These are phyloP conservation scores for Candida michaelii DNA, from an alignment of 805 yeast genomes.

Conservation along the genomic window DNA sequence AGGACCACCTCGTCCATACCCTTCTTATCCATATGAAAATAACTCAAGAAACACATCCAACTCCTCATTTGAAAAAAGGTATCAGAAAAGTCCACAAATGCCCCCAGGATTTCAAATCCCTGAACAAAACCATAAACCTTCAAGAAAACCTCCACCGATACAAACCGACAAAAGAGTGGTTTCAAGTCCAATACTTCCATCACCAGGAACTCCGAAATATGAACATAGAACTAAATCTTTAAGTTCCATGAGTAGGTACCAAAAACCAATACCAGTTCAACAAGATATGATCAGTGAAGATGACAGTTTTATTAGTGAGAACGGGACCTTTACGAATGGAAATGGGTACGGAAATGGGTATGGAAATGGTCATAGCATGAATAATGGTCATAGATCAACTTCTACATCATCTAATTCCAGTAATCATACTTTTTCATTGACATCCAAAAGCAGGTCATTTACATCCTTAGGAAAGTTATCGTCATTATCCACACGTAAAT, in stretches of 20 bases:
- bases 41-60: conserved; percentile 6
- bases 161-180: conserved; percentile 24
- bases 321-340: conserved; percentile 2
- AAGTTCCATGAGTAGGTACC: conserved; percentile 21
- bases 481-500: conserved; percentile 41
- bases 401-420: conserved; percentile 17
- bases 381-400: conserved; percentile 13
- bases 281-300: conserved; percentile 12
- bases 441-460: conserved; percentile 42
- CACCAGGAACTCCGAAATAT: conserved; percentile 13
- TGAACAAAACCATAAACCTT: conserved; percentile 4
- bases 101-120: not conserved
- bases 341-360: not conserved
- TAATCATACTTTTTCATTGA: conserved; percentile 36
- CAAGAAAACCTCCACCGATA: conserved; percentile 10
- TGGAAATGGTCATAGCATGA: not conserved
- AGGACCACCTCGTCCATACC: conserved; percentile 1
- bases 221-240: conserved; percentile 32
- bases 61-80: conserved; percentile 3
- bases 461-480: conserved; percentile 42
- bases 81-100: not conserved
- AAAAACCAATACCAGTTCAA: conserved; percentile 13
- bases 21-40: not conserved
- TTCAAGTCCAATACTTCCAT: conserved; percentile 25
- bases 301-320: conserved; percentile 14